Percentiles rank a stretch among this genome's conserved stretches.
Conservation (phyloP, 805 yeast species). For the Nakazawaea ambrosiae region DNA sequence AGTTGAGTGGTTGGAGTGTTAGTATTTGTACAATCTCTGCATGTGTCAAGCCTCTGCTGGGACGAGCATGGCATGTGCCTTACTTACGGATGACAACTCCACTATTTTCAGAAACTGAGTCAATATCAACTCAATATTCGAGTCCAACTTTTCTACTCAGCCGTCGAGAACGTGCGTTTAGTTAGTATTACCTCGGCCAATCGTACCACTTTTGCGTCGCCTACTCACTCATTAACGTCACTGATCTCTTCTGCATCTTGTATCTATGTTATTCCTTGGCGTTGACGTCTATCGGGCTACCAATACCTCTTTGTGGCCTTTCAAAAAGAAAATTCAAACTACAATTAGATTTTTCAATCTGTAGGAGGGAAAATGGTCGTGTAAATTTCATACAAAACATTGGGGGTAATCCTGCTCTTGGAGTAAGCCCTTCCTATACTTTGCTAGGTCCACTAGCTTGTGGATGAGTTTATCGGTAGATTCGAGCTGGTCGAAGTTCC, state of each 20-base stretch:
- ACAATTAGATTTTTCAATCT: not conserved
- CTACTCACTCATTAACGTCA: conserved; percentile 31
- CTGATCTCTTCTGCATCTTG: conserved; percentile 39
- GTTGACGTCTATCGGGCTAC: too few relatives aligned
- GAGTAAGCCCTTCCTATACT: conserved; percentile 2
- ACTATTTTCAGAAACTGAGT: conserved; percentile 47
- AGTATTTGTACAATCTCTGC: not conserved
- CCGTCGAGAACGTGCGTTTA: too few relatives aligned
- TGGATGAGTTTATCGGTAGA: conserved; percentile 6
- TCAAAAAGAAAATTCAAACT: not conserved
- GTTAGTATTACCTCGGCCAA: too few relatives aligned
- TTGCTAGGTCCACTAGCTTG: conserved; percentile 3
- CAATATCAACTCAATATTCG: conserved; percentile 42
- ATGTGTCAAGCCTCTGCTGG: too few relatives aligned
- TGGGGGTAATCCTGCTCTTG: too few relatives aligned
- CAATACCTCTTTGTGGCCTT: too few relatives aligned
- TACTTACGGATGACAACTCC: conserved; percentile 32
- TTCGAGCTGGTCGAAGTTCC: conserved; percentile 9
- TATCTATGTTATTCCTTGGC: too few relatives aligned
- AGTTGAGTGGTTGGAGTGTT: not conserved
- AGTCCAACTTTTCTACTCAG: conserved; percentile 45
- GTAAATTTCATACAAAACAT: too few relatives aligned
- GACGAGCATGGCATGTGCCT: not conserved
- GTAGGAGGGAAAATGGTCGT: too few relatives aligned
- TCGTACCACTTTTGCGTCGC: not conserved